These are phyloP conservation scores for Bromus sterilis DNA, from an alignment of 176 grass and related monocot genomes.

Conservation along the genomic window DNA sequence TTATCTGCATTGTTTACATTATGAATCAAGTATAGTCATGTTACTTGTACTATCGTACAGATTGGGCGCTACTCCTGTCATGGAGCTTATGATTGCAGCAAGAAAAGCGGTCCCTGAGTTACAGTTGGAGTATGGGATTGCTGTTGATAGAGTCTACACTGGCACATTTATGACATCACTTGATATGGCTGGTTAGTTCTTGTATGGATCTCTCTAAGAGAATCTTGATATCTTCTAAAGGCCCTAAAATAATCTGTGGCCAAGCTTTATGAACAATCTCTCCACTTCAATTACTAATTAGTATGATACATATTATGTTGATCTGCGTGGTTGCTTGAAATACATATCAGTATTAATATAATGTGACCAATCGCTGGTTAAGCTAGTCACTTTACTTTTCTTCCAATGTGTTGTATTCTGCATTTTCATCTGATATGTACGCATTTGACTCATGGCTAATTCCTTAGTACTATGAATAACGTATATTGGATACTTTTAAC, in stretches of 20 bases:
- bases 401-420: background rate
- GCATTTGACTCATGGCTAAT: background rate
- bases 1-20: background rate
- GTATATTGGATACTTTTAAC: background rate
- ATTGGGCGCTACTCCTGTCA: conserved; percentile 84
- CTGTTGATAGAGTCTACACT: conserved; percentile 98
- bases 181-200: conserved; percentile 93
- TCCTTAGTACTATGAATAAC: background rate
- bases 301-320: background rate
- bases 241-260: background rate
- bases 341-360: background rate
- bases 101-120: conserved; percentile 91
- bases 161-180: conserved; percentile 94
- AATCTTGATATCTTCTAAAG: background rate
- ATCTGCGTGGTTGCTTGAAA: background rate
- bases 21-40: background rate
- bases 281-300: background rate
- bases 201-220: background rate
- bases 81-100: conserved; percentile 97
- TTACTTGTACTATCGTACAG: conserved; percentile 32
- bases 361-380: background rate
- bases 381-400: background rate
- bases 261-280: background rate
- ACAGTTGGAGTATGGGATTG: conserved; percentile 86
- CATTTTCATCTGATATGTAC: background rate